phyloP scores from a whole-genome alignment of 2,329 filamentous ascomycete species.

The Aureobasidium melanogenum region DNA sequence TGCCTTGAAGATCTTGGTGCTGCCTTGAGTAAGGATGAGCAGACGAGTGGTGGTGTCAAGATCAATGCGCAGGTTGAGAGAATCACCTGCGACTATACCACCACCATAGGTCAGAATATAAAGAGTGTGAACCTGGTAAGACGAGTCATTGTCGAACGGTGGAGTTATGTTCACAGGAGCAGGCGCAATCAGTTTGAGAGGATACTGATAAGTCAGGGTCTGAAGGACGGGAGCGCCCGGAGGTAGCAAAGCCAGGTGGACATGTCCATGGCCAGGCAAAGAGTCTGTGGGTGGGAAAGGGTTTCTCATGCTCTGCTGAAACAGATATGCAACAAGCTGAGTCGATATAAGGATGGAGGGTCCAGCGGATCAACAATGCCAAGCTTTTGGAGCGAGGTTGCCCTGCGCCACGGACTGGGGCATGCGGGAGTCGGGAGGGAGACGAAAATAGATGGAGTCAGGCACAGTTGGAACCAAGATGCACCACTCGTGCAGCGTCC shows the following conservation, averaged over 20 bases:
- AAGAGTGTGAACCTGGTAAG: slow-evolving; percentile 52
- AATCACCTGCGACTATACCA: slow-evolving; percentile 81
- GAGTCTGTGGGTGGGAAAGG: slow-evolving; percentile 70
- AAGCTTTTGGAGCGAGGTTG: neutral
- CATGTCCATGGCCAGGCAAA: slow-evolving; percentile 66
- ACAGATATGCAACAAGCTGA: neutral
- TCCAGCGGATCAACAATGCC: neutral
- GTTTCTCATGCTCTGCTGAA: slow-evolving; percentile 36
- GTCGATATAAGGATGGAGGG: neutral
- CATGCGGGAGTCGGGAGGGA: neutral
- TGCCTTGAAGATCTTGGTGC: slow-evolving; percentile 93
- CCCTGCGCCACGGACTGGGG: slow-evolving; percentile 2
- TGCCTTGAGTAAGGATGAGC: slow-evolving; percentile 56
- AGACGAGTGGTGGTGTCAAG: slow-evolving; percentile 59
- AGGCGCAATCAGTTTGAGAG: slow-evolving; percentile 85
- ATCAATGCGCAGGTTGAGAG: slow-evolving; percentile 62
- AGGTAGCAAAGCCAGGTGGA: slow-evolving; percentile 65
- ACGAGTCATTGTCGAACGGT: neutral
- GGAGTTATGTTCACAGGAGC: slow-evolving; percentile 48
- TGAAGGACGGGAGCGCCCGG: slow-evolving; percentile 62
- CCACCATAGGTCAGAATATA: slow-evolving; percentile 93
- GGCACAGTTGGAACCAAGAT: neutral
- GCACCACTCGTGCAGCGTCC: neutral
- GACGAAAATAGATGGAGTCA: neutral
- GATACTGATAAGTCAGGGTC: slow-evolving; percentile 80